These are phyloP conservation scores for Physcia stellaris DNA, from an alignment of 495 filamentous ascomycete species.

Conservation along the genomic window DNA sequence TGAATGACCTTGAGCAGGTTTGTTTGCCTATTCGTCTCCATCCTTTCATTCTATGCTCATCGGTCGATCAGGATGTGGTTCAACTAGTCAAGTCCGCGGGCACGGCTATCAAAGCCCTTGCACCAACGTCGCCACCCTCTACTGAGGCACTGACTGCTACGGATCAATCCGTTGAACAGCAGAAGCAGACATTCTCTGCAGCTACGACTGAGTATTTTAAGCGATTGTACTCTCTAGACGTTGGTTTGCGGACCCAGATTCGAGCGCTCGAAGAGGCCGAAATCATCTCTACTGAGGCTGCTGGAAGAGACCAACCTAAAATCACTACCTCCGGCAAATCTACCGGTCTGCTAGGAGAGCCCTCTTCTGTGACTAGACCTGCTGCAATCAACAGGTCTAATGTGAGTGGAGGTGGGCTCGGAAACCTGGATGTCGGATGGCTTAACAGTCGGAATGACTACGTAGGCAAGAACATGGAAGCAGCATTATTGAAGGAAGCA, in stretches of 20 bases:
- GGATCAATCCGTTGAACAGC: constrained; percentile 26
- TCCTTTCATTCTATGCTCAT: neutral
- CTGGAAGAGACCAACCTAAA: constrained; percentile 11
- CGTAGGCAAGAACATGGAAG: constrained; percentile 64
- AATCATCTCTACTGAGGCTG: constrained; percentile 42
- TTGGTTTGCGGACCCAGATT: constrained; percentile 61
- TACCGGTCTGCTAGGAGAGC: constrained; percentile 13
- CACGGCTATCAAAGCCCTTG: constrained; percentile 54
- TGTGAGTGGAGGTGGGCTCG: constrained; percentile 41
- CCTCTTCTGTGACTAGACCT: constrained; percentile 18
- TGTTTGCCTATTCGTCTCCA: constrained; percentile 17
- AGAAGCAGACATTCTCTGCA: constrained; percentile 44
- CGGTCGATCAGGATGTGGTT: constrained; percentile 32
- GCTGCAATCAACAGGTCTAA: constrained; percentile 11
- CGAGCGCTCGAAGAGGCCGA: constrained; percentile 65
- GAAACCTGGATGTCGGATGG: constrained; percentile 64
- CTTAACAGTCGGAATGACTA: constrained; percentile 70
- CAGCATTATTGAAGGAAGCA: constrained; percentile 59
- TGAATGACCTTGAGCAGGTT: constrained; percentile 64
- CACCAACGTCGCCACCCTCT: constrained; percentile 27
- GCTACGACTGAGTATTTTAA: constrained; percentile 52
- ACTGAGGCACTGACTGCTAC: constrained; percentile 20
- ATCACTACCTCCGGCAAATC: constrained; percentile 15
- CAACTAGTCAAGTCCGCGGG: constrained; percentile 54
- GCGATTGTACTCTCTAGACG: constrained; percentile 55